Evolutionary conservation across 257 asterid species (phyloP).

Genomic region (Henckelia pumila): DNA sequence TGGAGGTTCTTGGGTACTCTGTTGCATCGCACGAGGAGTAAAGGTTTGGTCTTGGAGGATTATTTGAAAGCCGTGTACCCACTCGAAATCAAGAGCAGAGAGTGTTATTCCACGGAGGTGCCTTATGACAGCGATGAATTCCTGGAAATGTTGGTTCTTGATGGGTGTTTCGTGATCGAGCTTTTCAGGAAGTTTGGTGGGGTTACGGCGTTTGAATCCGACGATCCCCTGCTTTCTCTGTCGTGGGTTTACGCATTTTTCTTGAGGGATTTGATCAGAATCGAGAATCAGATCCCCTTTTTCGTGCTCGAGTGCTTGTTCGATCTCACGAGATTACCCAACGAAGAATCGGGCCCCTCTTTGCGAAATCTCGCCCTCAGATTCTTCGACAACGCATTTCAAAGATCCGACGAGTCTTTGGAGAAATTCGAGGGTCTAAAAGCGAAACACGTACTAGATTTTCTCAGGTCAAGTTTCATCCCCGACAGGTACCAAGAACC

Average conservation of each 20-base stretch:
- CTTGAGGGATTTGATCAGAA: slow-evolving; percentile 62
- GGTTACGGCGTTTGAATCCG: slow-evolving; percentile 46
- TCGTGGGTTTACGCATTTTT: slow-evolving; percentile 73
- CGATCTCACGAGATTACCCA: slow-evolving; percentile 46
- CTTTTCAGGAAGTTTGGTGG: slow-evolving; percentile 63
- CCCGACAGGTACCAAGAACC: slow-evolving; percentile 43
- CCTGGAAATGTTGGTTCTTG: slow-evolving; percentile 72
- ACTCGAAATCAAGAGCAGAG: slow-evolving; percentile 56
- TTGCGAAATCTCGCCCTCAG: slow-evolving; percentile 37
- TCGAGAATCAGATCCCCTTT: slow-evolving; percentile 86
- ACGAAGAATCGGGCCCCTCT: slow-evolving; percentile 38
- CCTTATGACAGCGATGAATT: slow-evolving; percentile 46
- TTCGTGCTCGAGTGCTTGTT: slow-evolving; percentile 56
- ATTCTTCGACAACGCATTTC: slow-evolving; percentile 56
- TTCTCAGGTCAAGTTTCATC: slow-evolving; percentile 70
- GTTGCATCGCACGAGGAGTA: slow-evolving; percentile 36
- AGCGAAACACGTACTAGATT: slow-evolving; percentile 72
- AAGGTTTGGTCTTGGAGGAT: slow-evolving; percentile 38
- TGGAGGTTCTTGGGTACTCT: slow-evolving; percentile 73
- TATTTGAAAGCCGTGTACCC: slow-evolving; percentile 50
- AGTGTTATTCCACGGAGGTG: slow-evolving; percentile 59
- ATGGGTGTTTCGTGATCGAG: slow-evolving; percentile 84
- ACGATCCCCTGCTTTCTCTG: slow-evolving; percentile 65
- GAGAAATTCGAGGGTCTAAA: slow-evolving; percentile 25
- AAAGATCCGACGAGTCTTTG: slow-evolving; percentile 43